A percentile compares a stretch with the other conserved stretches of the same genome.
phyloP scores from a whole-genome alignment of 2,329 filamentous ascomycete species.

The Pyrenophora seminiperda region DNA sequence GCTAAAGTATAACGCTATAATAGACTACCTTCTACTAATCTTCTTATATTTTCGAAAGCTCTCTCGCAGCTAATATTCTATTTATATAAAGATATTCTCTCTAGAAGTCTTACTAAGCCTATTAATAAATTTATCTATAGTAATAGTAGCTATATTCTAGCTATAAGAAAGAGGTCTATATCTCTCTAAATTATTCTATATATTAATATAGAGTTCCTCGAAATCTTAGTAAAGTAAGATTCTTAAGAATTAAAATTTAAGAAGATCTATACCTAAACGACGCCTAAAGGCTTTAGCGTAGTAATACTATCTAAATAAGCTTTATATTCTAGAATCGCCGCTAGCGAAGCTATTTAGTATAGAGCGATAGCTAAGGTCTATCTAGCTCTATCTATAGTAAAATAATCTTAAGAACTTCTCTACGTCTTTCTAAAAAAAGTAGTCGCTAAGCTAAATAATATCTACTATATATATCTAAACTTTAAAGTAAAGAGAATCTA shows the following conservation, averaged over 20 bases:
- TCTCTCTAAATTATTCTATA: constrained; percentile 5
- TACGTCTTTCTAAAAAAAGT: constrained; percentile 2
- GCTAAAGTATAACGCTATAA: constrained; percentile 2
- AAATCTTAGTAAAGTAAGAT: constrained; percentile 9
- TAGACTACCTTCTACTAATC: constrained; percentile 6
- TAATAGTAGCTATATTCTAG: constrained; percentile 1
- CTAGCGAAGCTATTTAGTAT: neutral
- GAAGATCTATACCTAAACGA: neutral
- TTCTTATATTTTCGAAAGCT: constrained; percentile 4
- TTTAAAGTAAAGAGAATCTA: constrained; percentile 5
- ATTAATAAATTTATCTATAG: constrained; percentile 4
- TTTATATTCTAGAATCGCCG: constrained; percentile 3
- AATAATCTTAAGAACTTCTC: constrained; percentile 5
- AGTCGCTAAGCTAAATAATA: constrained; percentile 4
- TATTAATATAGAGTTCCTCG: constrained; percentile 1
- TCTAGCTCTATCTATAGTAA: constrained; percentile 5
- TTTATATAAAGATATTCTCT: constrained; percentile 1
- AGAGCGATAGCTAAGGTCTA: neutral
- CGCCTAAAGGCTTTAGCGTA: constrained; percentile 1
- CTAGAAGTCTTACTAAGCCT: constrained; percentile 3
- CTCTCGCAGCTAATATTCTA: constrained; percentile 2
- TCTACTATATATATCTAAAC: neutral
- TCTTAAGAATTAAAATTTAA: neutral
- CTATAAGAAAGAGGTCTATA: constrained; percentile 2
- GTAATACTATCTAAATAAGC: constrained; percentile 4